Evolutionary conservation across 2,329 filamentous ascomycete species (phyloP).

Genomic region (Neofusicoccum sp.): DNA sequence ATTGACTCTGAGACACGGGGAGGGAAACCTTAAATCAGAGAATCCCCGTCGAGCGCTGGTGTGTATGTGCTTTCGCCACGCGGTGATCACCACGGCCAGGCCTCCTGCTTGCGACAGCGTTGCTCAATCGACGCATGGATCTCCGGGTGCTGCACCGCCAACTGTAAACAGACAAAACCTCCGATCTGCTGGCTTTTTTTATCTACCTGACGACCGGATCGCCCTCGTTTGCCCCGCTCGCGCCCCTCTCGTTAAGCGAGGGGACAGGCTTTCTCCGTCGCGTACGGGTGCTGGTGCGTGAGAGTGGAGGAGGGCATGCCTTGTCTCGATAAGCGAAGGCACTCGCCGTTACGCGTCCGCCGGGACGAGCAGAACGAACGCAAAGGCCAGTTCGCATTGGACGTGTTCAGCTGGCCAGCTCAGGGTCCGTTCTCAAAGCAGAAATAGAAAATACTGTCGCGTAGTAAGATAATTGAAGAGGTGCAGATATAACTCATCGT

Average conservation of each 20-base stretch:
- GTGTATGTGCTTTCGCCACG: constrained; percentile 2
- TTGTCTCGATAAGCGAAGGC: constrained; percentile 20
- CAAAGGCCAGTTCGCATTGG: not conserved
- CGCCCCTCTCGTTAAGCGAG: constrained; percentile 3
- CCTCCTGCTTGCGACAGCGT: constrained; percentile 9
- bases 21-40: constrained; percentile 11
- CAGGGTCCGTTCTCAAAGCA: not conserved
- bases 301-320: constrained; percentile 13
- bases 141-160: not conserved
- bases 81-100: not conserved
- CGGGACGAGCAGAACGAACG: not conserved
- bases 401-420: no score
- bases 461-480: not conserved
- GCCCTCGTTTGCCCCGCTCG: constrained; percentile 13
- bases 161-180: not conserved
- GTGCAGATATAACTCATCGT: not conserved
- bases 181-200: constrained; percentile 5
- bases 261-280: constrained; percentile 4
- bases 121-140: constrained; percentile 19
- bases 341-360: constrained; percentile 5
- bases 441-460: not conserved
- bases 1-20: constrained; percentile 9
- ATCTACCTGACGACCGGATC: constrained; percentile 5
- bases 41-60: not conserved
- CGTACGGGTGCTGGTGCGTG: constrained; percentile 5